Percentiles rank a stretch among this genome's conserved stretches.
Conservation (phyloP, 1,284 basidiomycete genomes). For the Rhodotorula sp. region DNA sequence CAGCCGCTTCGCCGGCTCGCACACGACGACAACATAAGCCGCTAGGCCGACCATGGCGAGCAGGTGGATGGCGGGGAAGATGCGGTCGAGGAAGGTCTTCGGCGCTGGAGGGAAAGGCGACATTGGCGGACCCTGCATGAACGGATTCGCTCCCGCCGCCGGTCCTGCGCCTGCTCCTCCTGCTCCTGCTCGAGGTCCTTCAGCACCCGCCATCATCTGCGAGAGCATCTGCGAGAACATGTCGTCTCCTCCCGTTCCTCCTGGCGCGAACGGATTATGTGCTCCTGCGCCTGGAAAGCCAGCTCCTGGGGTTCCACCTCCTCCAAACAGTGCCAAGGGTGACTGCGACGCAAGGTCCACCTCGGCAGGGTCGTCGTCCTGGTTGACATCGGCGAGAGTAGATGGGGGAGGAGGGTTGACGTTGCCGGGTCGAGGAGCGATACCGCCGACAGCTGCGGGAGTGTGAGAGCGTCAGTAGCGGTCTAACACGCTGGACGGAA, state of each 20-base stretch:
- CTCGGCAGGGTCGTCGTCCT: constrained; percentile 43
- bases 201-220: constrained; percentile 24
- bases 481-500: neutral
- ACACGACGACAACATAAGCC: constrained; percentile 37
- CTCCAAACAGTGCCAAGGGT: constrained; percentile 5
- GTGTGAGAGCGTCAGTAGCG: neutral
- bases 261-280: constrained; percentile 9
- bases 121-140: constrained; percentile 9
- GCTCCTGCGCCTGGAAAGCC: neutral
- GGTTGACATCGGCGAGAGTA: constrained; percentile 31
- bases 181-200: neutral
- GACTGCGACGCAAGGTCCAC: constrained; percentile 38
- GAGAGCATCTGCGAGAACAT: constrained; percentile 40
- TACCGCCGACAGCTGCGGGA: constrained; percentile 5
- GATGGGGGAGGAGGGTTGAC: constrained; percentile 22
- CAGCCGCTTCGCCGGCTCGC: constrained; percentile 37
- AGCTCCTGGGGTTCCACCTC: neutral
- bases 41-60: constrained; percentile 42
- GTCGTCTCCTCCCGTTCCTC: constrained; percentile 14
- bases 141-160: constrained; percentile 10
- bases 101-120: constrained; percentile 34
- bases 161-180: constrained; percentile 13
- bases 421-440: constrained; percentile 10
- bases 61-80: constrained; percentile 43
- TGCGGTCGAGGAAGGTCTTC: constrained; percentile 41